Base-by-base conservation (phyloP, 257 asterid genomes). In the Solanum sejunctum region DNA sequence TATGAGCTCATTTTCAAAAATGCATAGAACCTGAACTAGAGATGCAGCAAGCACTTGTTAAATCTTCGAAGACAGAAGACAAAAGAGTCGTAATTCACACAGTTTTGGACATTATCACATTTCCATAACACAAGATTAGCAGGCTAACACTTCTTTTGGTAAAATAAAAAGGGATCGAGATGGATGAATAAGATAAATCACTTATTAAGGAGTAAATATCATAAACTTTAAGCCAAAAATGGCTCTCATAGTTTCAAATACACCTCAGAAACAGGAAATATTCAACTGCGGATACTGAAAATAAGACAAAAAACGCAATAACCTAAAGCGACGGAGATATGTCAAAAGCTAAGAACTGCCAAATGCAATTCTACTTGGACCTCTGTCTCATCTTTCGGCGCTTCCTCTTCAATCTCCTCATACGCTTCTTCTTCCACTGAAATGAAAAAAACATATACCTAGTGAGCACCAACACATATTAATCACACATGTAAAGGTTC, bases 361-460 rank as follows among this genome's bases (percentile, higher is more conserved):
- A 10, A 21, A 28, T 6, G 20, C 32, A 47, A 12, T 45, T 75
- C 73, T 87, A 91, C 90, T 91, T 91, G 55, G 93, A 91, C 84
- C 93, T 85, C 85, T 89, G 93, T 23, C 91, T 88, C 92, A 91
- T 91, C 93, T 88, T 91, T 91, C 92, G 80, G 83, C 92, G 92
- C 90, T 91, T 91, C 87, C 93, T 91, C 91, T 91, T 91, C 90
- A 91, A 80, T 84, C 93, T 89, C 92, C 93, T 91, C 93, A 88
- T 91, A 6, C 93, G 91, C 91, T 91, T 91, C 92, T 91, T 91
- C 92, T 89, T 91, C 93, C 93, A 91, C 93, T 91, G 87, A 21
- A 84, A 81, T 41, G 23, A 2, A 10, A 4, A 39, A 57, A 49
- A 36, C 0, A 69, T 36, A 32, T 7, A 1, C 32, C 12, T 1